Evolutionary conservation across 805 yeast species (phyloP).

Genomic region (Gaillardinia entomophila): DNA sequence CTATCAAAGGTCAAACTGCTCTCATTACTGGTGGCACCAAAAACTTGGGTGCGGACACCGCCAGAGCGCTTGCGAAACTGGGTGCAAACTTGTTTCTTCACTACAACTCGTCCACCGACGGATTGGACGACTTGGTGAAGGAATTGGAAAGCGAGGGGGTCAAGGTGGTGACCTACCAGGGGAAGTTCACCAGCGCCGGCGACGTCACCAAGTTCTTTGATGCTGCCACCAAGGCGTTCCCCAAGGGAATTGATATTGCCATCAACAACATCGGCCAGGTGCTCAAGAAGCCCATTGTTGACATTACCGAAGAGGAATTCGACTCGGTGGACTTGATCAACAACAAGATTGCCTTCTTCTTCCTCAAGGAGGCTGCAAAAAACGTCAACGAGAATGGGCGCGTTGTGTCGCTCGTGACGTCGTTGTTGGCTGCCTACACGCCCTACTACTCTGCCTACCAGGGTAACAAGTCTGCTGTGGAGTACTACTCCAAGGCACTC

Average conservation of each 20-base stretch:
- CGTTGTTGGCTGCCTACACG: constrained; percentile 61
- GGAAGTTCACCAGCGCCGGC: constrained; percentile 36
- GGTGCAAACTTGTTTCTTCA: constrained; percentile 53
- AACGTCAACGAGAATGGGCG: constrained; percentile 47
- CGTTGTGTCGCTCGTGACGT: constrained; percentile 54
- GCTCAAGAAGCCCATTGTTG: constrained; percentile 52
- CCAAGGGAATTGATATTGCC: constrained; percentile 52
- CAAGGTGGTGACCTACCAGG: constrained; percentile 38
- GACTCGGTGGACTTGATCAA: constrained; percentile 49
- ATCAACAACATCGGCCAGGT: constrained; percentile 65
- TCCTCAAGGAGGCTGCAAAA: constrained; percentile 51
- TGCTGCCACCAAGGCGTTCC: constrained; percentile 39
- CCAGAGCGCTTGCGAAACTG: constrained; percentile 46
- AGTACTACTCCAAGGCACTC: constrained; percentile 46
- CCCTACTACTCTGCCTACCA: constrained; percentile 48
- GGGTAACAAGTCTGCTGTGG: constrained; percentile 54
- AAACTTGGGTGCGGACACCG: constrained; percentile 52
- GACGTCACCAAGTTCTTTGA: constrained; percentile 42
- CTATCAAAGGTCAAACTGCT: constrained; percentile 44
- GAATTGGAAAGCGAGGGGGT: constrained; percentile 31
- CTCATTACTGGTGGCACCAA: constrained; percentile 58
- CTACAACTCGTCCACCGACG: constrained; percentile 43
- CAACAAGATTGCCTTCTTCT: constrained; percentile 57
- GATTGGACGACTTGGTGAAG: constrained; percentile 30
- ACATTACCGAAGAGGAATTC: constrained; percentile 49